Conservation (phyloP, 2,329 filamentous ascomycete genomes). For the Pseudodiploospora longispora region DNA sequence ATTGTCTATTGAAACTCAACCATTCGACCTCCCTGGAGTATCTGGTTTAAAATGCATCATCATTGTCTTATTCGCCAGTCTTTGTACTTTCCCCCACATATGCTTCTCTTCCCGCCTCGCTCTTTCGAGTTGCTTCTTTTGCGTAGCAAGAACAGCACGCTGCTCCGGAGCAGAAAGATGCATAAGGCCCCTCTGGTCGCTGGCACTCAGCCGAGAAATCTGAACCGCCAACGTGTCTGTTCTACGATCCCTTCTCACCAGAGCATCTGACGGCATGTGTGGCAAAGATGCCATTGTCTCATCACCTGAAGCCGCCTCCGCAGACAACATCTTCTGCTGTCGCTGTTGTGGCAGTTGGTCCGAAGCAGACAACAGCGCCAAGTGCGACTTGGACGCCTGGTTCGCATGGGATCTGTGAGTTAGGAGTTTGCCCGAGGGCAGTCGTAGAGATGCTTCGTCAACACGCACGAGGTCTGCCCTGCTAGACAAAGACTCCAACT, state of each 20-base stretch:
- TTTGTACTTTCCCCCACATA: constrained; percentile 4
- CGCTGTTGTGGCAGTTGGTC: no score
- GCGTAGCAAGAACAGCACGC: constrained; percentile 7
- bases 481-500: background rate
- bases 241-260: background rate
- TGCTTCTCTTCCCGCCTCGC: constrained; percentile 5
- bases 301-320: no score
- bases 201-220: constrained; percentile 5
- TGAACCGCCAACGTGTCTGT: background rate
- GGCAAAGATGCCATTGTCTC: no score
- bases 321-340: no score
- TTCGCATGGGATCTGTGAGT: constrained; percentile 11
- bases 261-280: no score
- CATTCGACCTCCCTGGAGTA: background rate
- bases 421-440: constrained; percentile 28
- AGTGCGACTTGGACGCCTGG: background rate
- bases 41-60: constrained; percentile 9
- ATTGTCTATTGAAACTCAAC: background rate
- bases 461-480: constrained; percentile 10
- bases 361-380: no score
- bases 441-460: constrained; percentile 16
- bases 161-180: constrained; percentile 10
- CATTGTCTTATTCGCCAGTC: constrained; percentile 8
- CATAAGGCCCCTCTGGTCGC: constrained; percentile 8
- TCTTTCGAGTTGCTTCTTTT: constrained; percentile 6